Conservation (phyloP, 2,329 filamentous ascomycete species). For the Fusarium denticulatum region DNA sequence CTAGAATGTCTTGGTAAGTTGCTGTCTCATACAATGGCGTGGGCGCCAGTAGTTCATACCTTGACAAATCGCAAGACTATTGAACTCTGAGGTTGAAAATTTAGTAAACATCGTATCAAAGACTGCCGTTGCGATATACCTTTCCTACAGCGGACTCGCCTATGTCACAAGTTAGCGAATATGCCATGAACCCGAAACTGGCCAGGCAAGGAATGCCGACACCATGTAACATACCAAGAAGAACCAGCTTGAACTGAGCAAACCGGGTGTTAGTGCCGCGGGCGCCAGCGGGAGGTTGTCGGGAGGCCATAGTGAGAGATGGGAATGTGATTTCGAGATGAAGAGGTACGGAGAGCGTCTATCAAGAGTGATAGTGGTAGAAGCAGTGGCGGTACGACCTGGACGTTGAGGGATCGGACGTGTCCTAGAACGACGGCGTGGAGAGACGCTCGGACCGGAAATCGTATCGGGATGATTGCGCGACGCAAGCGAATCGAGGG, state of each 20-base stretch:
- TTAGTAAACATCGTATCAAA: slow-evolving; percentile 30
- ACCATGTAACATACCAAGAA: slow-evolving; percentile 76
- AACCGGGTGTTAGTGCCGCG: slow-evolving; percentile 82
- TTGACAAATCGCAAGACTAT: slow-evolving; percentile 98
- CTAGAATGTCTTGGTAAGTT: slow-evolving; percentile 56
- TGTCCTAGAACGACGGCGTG: slow-evolving; percentile 41
- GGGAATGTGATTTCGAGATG: slow-evolving; percentile 41
- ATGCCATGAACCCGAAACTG: slow-evolving; percentile 15
- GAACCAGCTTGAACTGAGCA: slow-evolving; percentile 98
- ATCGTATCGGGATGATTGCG: slow-evolving; percentile 24
- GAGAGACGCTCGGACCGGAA: slow-evolving; percentile 30
- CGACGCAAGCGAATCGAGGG: slow-evolving; percentile 14
- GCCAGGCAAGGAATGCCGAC: slow-evolving; percentile 9
- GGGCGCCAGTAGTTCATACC: slow-evolving; percentile 60
- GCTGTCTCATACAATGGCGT: background rate
- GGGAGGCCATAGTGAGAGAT: slow-evolving; percentile 77
- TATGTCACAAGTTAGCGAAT: slow-evolving; percentile 58
- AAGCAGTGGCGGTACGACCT: slow-evolving; percentile 41
- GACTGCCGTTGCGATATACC: slow-evolving; percentile 62
- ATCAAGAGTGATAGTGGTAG: slow-evolving; percentile 13
- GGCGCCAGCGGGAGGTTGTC: slow-evolving; percentile 72
- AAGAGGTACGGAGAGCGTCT: slow-evolving; percentile 26
- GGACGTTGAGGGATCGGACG: slow-evolving; percentile 39
- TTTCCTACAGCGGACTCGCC: slow-evolving; percentile 99
- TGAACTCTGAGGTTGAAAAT: slow-evolving; percentile 74